A percentile compares a stretch with the other conserved stretches of the same genome.
Conservation (phyloP, 805 yeast genomes). For the Metschnikowia baotianmanensis region DNA sequence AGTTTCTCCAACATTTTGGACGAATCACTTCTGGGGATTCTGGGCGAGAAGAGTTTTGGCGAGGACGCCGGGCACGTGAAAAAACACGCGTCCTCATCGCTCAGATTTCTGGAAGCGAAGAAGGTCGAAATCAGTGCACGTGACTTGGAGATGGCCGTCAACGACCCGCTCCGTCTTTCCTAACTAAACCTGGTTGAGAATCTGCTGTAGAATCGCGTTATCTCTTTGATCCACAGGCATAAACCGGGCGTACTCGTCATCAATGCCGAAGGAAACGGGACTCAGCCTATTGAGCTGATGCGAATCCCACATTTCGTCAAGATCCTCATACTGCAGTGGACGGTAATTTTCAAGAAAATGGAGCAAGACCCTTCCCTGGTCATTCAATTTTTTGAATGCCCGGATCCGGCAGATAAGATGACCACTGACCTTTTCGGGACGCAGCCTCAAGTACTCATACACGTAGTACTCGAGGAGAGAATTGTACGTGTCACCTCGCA, state of each 20-base stretch:
- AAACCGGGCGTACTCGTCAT: slow-evolving; percentile 21
- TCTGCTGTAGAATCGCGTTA: background rate
- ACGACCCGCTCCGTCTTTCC: slow-evolving; percentile 13
- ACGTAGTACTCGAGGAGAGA: slow-evolving; percentile 13
- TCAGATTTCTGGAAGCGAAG: slow-evolving; percentile 19
- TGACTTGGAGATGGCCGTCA: slow-evolving; percentile 34
- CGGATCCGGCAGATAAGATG: slow-evolving; percentile 7
- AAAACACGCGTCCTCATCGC: slow-evolving; percentile 3
- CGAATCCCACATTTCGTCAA: slow-evolving; percentile 6
- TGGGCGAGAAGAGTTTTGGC: slow-evolving; percentile 13
- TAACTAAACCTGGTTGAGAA: background rate
- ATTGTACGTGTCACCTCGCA: slow-evolving; percentile 10
- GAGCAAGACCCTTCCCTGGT: slow-evolving; percentile 5
- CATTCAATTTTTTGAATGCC: slow-evolving; percentile 4
- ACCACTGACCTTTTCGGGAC: slow-evolving; percentile 1
- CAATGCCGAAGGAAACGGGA: slow-evolving; percentile 6
- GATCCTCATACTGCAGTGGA: background rate
- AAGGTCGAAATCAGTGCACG: slow-evolving; percentile 38
- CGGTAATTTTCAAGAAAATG: slow-evolving; percentile 2
- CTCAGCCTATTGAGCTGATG: slow-evolving; percentile 1
- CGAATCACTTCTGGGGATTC: slow-evolving; percentile 28
- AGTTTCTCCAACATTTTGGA: slow-evolving; percentile 32
- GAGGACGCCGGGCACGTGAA: slow-evolving; percentile 13
- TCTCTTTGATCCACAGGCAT: slow-evolving; percentile 25
- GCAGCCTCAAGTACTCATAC: slow-evolving; percentile 7